A percentile compares a stretch with the other conserved stretches of the same genome.
phyloP scores from a whole-genome alignment of 371 early-diverging fungal species.

The Mycotypha africana region DNA sequence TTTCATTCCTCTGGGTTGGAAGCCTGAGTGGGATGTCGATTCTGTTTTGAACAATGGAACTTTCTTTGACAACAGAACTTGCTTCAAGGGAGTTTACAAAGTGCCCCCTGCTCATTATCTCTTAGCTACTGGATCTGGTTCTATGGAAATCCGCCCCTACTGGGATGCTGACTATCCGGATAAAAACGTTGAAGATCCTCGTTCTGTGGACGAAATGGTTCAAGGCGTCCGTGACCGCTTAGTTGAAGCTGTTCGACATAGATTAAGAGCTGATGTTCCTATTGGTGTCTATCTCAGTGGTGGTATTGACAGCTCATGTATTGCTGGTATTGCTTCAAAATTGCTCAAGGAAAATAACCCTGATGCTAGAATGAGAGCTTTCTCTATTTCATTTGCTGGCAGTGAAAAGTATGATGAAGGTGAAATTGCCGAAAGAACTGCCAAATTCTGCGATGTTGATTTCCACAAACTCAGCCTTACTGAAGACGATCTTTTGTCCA shows the following conservation, averaged over 20 bases:
- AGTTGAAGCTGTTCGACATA: constrained; percentile 12
- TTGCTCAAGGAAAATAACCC: constrained; percentile 15
- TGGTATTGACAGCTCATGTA: constrained; percentile 18
- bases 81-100: constrained; percentile 21
- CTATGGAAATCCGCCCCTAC: constrained; percentile 8
- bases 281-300: constrained; percentile 19
- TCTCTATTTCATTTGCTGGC: constrained; percentile 14
- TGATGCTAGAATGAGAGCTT: constrained; percentile 11
- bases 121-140: constrained; percentile 2
- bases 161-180: constrained; percentile 26
- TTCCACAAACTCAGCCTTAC: constrained; percentile 15
- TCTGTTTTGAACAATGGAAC: constrained; percentile 10
- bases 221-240: constrained; percentile 20
- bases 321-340: constrained; percentile 13
- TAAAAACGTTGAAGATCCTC: constrained; percentile 11
- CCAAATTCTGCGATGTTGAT: constrained; percentile 7
- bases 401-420: constrained; percentile 15
- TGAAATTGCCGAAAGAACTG: constrained; percentile 17
- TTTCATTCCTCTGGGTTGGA: constrained; percentile 17
- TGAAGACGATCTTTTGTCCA: background rate
- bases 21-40: constrained; percentile 20
- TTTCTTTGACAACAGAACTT: constrained; percentile 9
- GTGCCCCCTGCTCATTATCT: constrained; percentile 18
- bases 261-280: constrained; percentile 20
- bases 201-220: constrained; percentile 19